These are phyloP conservation scores for Tillandsia leiboldiana DNA, from an alignment of 176 grass and related monocot species.

Conservation along the genomic window DNA sequence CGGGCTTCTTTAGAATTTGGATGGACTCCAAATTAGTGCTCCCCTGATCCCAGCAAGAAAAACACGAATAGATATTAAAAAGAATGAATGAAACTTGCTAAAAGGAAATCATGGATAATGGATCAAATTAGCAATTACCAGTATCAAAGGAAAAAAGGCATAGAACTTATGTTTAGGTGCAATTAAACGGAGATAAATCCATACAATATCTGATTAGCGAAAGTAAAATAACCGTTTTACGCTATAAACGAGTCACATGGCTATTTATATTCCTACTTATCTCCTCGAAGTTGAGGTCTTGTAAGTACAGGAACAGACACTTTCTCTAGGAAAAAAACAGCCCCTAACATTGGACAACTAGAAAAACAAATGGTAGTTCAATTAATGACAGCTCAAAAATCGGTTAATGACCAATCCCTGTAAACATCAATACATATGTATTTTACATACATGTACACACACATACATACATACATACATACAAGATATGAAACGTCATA, in stretches of 20 bases:
- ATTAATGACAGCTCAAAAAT: not conserved
- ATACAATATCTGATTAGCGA: not conserved
- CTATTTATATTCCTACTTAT: not conserved
- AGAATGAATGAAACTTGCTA: constrained; percentile 8
- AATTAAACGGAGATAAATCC: not conserved
- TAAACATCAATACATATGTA: too few relatives aligned
- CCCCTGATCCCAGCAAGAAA: constrained; percentile 44
- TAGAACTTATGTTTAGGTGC: not conserved
- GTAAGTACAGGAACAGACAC: not conserved
- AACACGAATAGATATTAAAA: constrained; percentile 8
- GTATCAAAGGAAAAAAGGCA: not conserved
- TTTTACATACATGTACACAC: not conserved
- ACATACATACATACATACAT: too few relatives aligned
- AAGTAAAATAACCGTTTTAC: not conserved
- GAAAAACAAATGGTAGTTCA: not conserved
- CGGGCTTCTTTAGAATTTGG: constrained; percentile 98
- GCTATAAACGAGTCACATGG: not conserved
- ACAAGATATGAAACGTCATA: constrained; percentile 8
- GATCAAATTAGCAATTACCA: not conserved
- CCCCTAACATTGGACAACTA: not conserved
- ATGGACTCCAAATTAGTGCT: constrained; percentile 92
- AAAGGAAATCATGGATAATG: not conserved
- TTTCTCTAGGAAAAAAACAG: too few relatives aligned
- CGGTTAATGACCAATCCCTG: too few relatives aligned
- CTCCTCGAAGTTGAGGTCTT: not conserved